A percentile compares a stretch with the other conserved stretches of the same genome.
Conservation (phyloP, 495 filamentous ascomycete species). For the Daldinia concentrica region DNA sequence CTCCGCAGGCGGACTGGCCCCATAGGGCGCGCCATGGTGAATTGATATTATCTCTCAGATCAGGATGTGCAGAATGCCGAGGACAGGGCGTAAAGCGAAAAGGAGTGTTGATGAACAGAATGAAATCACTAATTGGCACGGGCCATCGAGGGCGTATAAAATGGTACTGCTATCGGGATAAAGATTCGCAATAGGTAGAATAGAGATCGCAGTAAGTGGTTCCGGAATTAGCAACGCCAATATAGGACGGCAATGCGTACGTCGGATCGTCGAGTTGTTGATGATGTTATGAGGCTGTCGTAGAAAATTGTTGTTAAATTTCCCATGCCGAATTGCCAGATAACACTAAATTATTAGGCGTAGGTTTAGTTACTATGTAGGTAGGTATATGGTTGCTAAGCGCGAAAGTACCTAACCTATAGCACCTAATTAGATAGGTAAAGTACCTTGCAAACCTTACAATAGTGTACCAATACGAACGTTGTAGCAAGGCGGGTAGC, state of each 20-base stretch:
- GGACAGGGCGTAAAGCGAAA: conserved; percentile 20
- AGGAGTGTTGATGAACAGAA: conserved; percentile 29
- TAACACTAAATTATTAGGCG: too few species aligned
- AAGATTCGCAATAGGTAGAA: conserved; percentile 18
- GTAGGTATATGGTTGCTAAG: background rate
- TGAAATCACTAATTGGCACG: conserved; percentile 38
- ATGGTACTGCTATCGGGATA: conserved; percentile 25
- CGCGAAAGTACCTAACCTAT: background rate
- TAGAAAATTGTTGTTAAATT: conserved; percentile 38
- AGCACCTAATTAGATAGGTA: background rate
- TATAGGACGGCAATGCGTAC: conserved; percentile 21
- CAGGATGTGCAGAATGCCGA: conserved; percentile 24
- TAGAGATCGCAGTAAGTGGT: conserved; percentile 9
- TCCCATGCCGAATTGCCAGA: conserved; percentile 35
- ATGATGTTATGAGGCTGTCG: conserved; percentile 31
- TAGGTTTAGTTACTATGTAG: background rate
- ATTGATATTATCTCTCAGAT: conserved; percentile 29
- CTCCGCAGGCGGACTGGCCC: conserved; percentile 66
- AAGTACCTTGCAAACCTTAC: background rate
- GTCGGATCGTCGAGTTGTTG: background rate
- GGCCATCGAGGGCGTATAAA: conserved; percentile 37
- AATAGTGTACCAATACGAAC: conserved; percentile 1
- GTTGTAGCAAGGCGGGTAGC: background rate
- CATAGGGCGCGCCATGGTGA: conserved; percentile 62
- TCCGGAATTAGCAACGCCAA: conserved; percentile 17